Evolutionary conservation across 2,329 filamentous ascomycete species (phyloP), one percentile per base, ranked within the genome.

Genomic region (Exophiala mesophila): DNA sequence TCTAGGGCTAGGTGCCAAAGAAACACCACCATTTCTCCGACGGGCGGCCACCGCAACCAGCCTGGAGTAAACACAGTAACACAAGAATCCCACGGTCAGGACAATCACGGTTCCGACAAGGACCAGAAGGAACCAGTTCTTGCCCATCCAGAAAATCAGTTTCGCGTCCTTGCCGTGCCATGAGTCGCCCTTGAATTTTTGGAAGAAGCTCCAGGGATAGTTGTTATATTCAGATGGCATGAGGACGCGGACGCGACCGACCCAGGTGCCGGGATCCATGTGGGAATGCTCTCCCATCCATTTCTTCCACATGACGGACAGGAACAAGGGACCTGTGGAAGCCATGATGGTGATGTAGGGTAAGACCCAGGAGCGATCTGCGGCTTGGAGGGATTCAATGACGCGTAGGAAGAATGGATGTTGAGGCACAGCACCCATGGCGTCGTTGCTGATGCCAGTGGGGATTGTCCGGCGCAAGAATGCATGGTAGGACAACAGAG

Each of bases 291-390:
- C 65, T 23, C 73, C 70, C 61, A 80, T 78, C 62, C 85, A 88
- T 61, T 86, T 78, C 58, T 84, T 80, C 81, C 84, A 85, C 46
- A 86, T 75, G 29, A 88, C 76, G 42, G 79, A 85, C 33, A 89
- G 65, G 67, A 87, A 89, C 20, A 89, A 68, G 0, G 85, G 85
- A 0, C 85, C 85, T 0, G 85, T 85, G 7, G 78, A 80, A 34
- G 83, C 82, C 85, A 89, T 89, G 55, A 89, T 82, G 17, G 82
- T 86, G 57, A 85, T 82, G 62, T 89, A 88, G 12, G 80, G 76
- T 48, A 82, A 61, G 28, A 79, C 58, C 83, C 84, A 89, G 50
- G 76, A 77, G 45, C 77, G 73, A 58, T 85, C 74, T 63, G 85
- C 86, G 41, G 72, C 70, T 44, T 78, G 73, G n/a, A 89, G 68